These are phyloP conservation scores for Alternaria longipes DNA, from an alignment of 2,329 filamentous ascomycete species.

Conservation along the genomic window DNA sequence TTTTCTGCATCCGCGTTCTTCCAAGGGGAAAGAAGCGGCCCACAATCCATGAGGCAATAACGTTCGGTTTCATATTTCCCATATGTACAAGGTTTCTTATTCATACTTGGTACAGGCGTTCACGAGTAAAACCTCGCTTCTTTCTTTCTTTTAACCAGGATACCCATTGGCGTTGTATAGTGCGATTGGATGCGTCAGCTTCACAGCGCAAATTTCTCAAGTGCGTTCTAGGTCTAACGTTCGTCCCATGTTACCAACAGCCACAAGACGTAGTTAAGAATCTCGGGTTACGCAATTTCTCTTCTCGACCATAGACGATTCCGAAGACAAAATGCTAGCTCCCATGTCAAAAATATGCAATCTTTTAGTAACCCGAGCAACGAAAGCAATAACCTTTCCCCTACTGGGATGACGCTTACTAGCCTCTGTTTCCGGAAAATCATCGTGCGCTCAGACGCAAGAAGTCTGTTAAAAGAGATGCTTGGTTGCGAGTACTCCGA, in stretches of 20 bases:
- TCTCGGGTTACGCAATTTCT: background rate
- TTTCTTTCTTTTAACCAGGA: constrained; percentile 21
- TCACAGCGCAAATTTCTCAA: background rate
- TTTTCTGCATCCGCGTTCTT: constrained; percentile 45
- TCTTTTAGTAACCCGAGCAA: constrained; percentile 17
- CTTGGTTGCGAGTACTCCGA: constrained; percentile 11
- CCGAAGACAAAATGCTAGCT: constrained; percentile 8
- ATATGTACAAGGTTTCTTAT: constrained; percentile 4
- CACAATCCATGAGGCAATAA: constrained; percentile 22
- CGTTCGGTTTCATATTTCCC: background rate
- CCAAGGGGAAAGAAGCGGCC: constrained; percentile 48
- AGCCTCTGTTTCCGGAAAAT: constrained; percentile 13
- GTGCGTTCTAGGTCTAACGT: background rate
- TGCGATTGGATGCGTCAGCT: constrained; percentile 8
- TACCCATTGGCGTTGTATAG: constrained; percentile 38
- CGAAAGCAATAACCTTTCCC: background rate
- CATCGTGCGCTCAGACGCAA: constrained; percentile 7
- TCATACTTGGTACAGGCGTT: constrained; percentile 26
- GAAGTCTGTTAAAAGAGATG: background rate
- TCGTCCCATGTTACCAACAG: background rate
- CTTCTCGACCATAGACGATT: constrained; percentile 21
- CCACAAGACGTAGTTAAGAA: background rate
- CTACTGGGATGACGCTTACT: constrained; percentile 1
- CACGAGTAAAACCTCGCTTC: constrained; percentile 30
- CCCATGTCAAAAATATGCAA: constrained; percentile 5